Evolutionary conservation across 2,329 filamentous ascomycete species (phyloP).

Genomic region (Botryosphaeria dothidea): DNA sequence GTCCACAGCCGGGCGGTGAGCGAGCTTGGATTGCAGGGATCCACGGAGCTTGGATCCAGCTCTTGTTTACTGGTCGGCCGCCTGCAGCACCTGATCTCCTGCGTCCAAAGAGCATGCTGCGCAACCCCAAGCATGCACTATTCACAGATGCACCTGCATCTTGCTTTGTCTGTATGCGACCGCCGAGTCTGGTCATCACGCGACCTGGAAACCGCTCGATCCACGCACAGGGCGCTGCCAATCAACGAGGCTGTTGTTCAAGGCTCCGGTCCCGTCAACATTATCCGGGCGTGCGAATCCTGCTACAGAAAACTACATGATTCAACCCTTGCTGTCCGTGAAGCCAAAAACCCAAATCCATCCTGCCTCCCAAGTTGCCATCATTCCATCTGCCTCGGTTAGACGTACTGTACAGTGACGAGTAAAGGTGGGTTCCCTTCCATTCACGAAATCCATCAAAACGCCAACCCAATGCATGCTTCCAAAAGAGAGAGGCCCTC

Average conservation of each 20-base stretch:
- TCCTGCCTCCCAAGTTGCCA: not conserved
- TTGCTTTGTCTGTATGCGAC: not conserved
- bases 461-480: constrained; percentile 13
- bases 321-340: not conserved
- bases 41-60: not conserved
- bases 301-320: constrained; percentile 1
- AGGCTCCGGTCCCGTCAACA: not conserved
- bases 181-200: not conserved
- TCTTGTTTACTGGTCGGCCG: not conserved
- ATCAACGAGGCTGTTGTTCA: not conserved
- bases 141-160: not conserved
- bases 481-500: not conserved
- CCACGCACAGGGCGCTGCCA: not conserved
- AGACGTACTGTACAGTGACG: constrained; percentile 8
- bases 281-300: not conserved
- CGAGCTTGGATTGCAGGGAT: not conserved
- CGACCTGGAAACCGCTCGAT: not conserved
- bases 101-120: not conserved
- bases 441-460: not conserved
- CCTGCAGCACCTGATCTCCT: not conserved
- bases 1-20: constrained; percentile 2
- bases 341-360: not conserved
- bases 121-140: not conserved
- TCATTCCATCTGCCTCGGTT: not conserved
- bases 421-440: not conserved